Evolutionary conservation across 2,329 filamentous ascomycete genomes (phyloP).

Genomic region (Fusarium drepaniforme): DNA sequence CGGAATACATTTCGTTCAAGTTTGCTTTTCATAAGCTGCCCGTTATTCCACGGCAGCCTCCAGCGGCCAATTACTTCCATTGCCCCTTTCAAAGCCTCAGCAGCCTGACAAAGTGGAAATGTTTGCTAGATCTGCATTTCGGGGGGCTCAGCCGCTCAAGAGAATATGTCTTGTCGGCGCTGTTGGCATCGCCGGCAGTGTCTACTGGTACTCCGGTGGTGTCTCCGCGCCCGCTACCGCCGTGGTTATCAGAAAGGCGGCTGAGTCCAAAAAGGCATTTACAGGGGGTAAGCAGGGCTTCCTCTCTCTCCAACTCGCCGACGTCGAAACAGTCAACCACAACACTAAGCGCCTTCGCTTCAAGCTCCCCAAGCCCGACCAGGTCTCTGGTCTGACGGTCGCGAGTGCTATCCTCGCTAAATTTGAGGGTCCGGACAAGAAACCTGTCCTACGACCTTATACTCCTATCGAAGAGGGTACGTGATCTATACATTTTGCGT

Average conservation of each 20-base stretch:
- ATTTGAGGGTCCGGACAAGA: conserved; percentile 85
- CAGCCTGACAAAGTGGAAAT: conserved; percentile 54
- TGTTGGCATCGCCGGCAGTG: conserved; percentile 68
- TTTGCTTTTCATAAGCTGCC: not conserved
- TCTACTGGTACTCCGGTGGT: conserved; percentile 68
- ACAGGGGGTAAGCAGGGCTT: conserved; percentile 92
- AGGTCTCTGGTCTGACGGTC: conserved; percentile 84
- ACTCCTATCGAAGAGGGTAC: conserved; percentile 89
- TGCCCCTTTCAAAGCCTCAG: not conserved
- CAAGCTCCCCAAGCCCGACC: conserved; percentile 84
- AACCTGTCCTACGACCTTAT: conserved; percentile 91
- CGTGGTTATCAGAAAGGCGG: conserved; percentile 67
- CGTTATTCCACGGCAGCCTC: not conserved
- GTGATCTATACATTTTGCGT: conserved; percentile 33
- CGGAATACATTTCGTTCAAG: not conserved
- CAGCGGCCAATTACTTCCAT: not conserved
- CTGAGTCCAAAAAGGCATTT: conserved; percentile 67
- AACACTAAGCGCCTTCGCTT: conserved; percentile 97
- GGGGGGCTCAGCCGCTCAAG: conserved; percentile 73
- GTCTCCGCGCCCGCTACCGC: conserved; percentile 61
- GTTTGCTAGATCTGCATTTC: conserved; percentile 74
- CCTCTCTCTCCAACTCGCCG: conserved; percentile 82
- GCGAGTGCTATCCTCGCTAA: conserved; percentile 93
- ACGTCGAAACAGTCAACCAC: conserved; percentile 85
- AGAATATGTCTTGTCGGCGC: conserved; percentile 67